Evolutionary conservation across 768 basidiomycete genomes (phyloP).

Genomic region (Mycena albidolilacea): DNA sequence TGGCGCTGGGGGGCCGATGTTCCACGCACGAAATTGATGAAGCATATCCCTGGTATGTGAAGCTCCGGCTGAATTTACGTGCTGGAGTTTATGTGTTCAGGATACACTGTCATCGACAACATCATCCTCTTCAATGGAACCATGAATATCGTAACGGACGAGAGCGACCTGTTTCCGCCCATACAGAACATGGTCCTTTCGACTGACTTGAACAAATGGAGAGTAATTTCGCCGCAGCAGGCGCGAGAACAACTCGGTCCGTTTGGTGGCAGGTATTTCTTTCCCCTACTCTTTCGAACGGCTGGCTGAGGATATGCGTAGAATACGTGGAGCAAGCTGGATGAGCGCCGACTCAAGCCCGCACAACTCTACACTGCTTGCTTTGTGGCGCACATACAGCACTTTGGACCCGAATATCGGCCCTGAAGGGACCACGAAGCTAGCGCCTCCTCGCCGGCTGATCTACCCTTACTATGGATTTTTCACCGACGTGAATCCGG

Average conservation of each 20-base stretch:
- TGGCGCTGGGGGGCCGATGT: conserved; percentile 68
- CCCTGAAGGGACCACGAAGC: conserved; percentile 61
- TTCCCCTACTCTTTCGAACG: neutral
- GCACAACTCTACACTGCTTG: conserved; percentile 79
- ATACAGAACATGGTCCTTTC: conserved; percentile 66
- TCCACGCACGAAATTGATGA: conserved; percentile 69
- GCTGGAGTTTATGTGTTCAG: conserved; percentile 53
- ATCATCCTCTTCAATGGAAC: conserved; percentile 82
- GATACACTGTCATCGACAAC: conserved; percentile 88
- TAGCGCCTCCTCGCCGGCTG: conserved; percentile 80
- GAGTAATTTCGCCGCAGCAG: conserved; percentile 65
- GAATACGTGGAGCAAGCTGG: conserved; percentile 81
- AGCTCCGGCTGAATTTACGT: neutral
- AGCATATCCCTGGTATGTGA: conserved; percentile 75
- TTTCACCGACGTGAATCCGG: conserved; percentile 64
- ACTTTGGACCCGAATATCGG: conserved; percentile 49
- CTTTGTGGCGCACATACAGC: conserved; percentile 47
- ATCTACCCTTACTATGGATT: conserved; percentile 80
- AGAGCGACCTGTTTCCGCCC: conserved; percentile 72
- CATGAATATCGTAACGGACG: conserved; percentile 82
- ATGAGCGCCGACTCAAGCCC: conserved; percentile 68
- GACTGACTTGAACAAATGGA: conserved; percentile 68
- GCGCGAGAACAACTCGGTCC: conserved; percentile 65
- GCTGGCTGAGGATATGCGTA: conserved; percentile 43
- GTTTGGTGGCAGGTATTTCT: conserved; percentile 66